These are phyloP conservation scores for Mollisiaceae sp. DNA, from an alignment of 2,329 filamentous ascomycete genomes.

Conservation along the genomic window DNA sequence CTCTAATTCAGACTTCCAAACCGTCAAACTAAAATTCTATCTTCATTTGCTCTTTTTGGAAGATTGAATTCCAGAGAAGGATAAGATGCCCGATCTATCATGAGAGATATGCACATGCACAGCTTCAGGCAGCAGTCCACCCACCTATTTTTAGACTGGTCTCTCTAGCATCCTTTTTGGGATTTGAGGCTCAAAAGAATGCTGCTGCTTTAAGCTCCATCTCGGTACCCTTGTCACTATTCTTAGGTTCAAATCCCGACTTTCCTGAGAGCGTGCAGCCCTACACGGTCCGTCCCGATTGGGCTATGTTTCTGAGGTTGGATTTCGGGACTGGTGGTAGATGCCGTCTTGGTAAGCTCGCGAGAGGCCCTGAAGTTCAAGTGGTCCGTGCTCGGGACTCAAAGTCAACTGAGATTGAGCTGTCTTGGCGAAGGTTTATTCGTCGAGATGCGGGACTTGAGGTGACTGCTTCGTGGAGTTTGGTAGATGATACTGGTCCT, in stretches of 20 bases:
- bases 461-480: background rate
- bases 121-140: background rate
- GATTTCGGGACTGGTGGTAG: background rate
- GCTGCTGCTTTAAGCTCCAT: background rate
- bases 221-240: background rate
- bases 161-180: background rate
- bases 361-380: background rate
- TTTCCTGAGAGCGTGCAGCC: background rate
- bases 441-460: background rate
- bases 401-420: background rate
- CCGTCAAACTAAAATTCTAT: background rate
- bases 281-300: background rate
- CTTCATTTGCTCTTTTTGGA: background rate
- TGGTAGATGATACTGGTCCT: background rate
- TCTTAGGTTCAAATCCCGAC: background rate
- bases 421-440: background rate
- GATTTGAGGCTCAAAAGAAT: constrained; percentile 1
- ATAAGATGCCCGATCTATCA: background rate
- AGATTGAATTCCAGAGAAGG: background rate
- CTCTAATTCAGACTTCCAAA: constrained; percentile 1
- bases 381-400: constrained; percentile 1
- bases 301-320: background rate
- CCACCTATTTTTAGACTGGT: background rate
- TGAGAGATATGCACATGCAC: background rate
- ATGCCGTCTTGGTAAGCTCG: background rate